Conservation (phyloP, 163 green algal genomes). For the Scenedesmus sp. region DNA sequence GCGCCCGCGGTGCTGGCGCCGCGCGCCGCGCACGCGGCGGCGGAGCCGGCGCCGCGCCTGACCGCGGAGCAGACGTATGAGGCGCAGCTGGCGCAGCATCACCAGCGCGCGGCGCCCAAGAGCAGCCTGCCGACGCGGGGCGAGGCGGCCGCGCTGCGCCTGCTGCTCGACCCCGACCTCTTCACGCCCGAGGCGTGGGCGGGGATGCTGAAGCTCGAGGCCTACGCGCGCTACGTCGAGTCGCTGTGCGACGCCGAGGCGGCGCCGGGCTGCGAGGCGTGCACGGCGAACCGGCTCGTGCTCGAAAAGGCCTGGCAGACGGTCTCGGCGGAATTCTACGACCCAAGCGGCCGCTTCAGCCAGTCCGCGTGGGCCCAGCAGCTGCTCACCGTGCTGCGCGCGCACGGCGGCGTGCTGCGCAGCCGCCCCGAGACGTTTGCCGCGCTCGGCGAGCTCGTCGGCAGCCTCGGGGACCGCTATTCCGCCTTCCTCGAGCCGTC, state of each 20-base stretch:
- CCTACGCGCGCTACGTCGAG: conserved; percentile 30
- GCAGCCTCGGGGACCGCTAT: conserved; percentile 57
- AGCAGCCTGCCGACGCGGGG: conserved; percentile 14
- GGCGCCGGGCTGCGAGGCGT: conserved; percentile 21
- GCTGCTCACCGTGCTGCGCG: conserved; percentile 48
- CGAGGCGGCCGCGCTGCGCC: conserved; percentile 21
- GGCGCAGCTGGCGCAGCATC: conserved; percentile 23
- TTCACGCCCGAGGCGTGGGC: conserved; percentile 40
- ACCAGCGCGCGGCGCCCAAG: background rate
- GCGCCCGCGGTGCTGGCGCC: background rate
- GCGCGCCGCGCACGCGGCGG: background rate
- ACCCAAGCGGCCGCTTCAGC: conserved; percentile 52
- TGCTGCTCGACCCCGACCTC: conserved; percentile 30
- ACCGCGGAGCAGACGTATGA: conserved; percentile 19
- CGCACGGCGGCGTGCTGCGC: conserved; percentile 44
- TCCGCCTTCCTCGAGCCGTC: conserved; percentile 58
- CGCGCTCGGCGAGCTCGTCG: conserved; percentile 53
- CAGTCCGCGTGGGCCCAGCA: conserved; percentile 57
- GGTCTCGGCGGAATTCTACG: conserved; percentile 65
- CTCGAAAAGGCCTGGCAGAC: conserved; percentile 52
- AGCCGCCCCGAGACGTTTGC: conserved; percentile 49
- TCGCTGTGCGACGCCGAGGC: background rate
- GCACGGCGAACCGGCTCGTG: conserved; percentile 34
- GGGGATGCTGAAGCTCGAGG: conserved; percentile 37
- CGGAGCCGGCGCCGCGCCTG: background rate